phyloP scores from a whole-genome alignment of 305 asterid species.

The Fraxinus sp. region DNA sequence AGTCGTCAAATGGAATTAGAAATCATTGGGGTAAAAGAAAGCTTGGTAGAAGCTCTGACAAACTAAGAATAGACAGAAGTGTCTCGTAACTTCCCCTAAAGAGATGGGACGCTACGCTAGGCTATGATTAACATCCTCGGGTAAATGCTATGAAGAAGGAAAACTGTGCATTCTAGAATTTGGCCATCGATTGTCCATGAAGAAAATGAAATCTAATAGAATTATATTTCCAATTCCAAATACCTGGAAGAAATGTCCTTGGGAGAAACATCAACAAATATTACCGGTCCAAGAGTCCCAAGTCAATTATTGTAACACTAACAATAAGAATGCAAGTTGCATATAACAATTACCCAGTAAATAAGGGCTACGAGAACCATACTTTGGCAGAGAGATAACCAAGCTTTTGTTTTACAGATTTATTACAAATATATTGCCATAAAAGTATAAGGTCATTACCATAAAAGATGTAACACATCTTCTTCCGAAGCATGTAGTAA shows the following conservation, averaged over 20 bases:
- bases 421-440: background rate
- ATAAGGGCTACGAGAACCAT: constrained; percentile 8
- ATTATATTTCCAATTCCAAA: background rate
- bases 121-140: background rate
- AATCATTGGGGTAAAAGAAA: background rate
- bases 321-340: background rate
- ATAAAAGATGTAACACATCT: constrained; percentile 67
- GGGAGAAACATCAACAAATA: background rate
- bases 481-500: constrained; percentile 85
- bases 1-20: background rate
- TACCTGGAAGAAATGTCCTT: background rate
- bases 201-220: background rate
- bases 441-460: constrained; percentile 47
- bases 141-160: constrained; percentile 19
- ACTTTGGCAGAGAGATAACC: constrained; percentile 6
- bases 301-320: background rate
- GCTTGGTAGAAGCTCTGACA: background rate
- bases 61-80: background rate
- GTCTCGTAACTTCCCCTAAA: background rate
- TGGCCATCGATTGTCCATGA: background rate
- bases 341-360: constrained; percentile 3
- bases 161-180: constrained; percentile 11
- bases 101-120: background rate
- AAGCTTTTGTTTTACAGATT: constrained; percentile 13
- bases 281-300: background rate